These are phyloP conservation scores for Voacanga thouarsii DNA, from an alignment of 257 asterid species.

Conservation along the genomic window DNA sequence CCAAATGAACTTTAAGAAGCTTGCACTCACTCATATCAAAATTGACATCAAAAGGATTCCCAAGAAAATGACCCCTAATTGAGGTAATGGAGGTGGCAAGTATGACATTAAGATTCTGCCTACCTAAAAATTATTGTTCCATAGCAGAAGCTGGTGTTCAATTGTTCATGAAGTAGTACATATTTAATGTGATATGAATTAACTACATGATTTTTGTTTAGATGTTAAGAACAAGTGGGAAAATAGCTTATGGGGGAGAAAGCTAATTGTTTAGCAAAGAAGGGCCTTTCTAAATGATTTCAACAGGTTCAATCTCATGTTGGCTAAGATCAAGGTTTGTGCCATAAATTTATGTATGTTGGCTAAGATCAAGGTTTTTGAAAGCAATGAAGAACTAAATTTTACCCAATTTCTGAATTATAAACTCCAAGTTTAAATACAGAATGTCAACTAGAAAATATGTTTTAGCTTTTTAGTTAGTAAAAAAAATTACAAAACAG, in stretches of 20 bases:
- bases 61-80: slow-evolving; percentile 66
- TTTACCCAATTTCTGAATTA: too few species aligned
- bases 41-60: slow-evolving; percentile 86
- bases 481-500: too few species aligned
- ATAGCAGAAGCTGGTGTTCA: not conserved
- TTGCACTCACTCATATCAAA: slow-evolving; percentile 77
- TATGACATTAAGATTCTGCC: slow-evolving; percentile 8
- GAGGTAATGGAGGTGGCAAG: slow-evolving; percentile 97
- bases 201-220: slow-evolving; percentile 17
- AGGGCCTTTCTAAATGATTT: slow-evolving; percentile 82
- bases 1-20: slow-evolving; percentile 93
- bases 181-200: not conserved
- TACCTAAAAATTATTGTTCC: not conserved
- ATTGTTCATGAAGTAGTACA: not conserved
- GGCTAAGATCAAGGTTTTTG: too few species aligned
- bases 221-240: slow-evolving; percentile 94
- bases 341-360: not conserved
- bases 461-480: not conserved
- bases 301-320: slow-evolving; percentile 83
- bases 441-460: not conserved
- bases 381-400: too few species aligned
- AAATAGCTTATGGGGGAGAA: slow-evolving; percentile 92
- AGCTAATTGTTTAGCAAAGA: slow-evolving; percentile 83
- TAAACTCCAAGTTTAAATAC: too few species aligned
- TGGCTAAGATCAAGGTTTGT: slow-evolving; percentile 82